Base-by-base conservation (phyloP, 331 rosid species). In the Malus hybrid region DNA sequence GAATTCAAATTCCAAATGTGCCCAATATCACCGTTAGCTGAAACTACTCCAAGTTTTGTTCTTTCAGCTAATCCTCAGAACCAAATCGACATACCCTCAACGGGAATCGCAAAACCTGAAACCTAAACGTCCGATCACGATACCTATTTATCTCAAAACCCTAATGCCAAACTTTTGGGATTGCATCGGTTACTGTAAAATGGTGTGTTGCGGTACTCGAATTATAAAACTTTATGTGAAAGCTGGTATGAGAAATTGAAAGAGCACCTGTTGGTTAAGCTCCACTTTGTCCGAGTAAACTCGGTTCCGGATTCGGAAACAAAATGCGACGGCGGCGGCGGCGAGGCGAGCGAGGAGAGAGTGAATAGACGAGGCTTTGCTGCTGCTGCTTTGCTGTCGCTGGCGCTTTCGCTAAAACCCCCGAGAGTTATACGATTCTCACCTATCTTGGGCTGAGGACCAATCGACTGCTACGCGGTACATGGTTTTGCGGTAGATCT, bases 241-340 rank as follows among this genome's bases (percentile, higher is more conserved):
- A 50, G 79, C 28, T 65, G 7, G 42, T 0, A 11, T 5, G 1
- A 62, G 29, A 56, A 42, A 46, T 10, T 67, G 12, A 50, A 71
- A 71, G 73, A 57, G n/a, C 39, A 78, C 77, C 83, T 70, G 18
- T 54, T 15, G 7, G 19, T 50, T 27, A 72, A 44, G 57, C 5
- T 76, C 63, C 44, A 78, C 6, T 19, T 64, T 3, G 63, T 65
- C 63, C 7, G 44, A 69, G 73, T 63, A 73, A 73, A 54, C 73
- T 56, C 74, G 34, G 27, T 33, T 57, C 65, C 27, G 22, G 65
- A 65, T 63, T 78, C 71, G 63, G 77, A 57, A 24, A 36, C 52
- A 18, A 14, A 48, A 24, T 67, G 16, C 15, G 7, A 2, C 16
- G 24, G 54, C 68, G 20, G 67, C 16, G 12, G 73, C 29, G 48